Conservation (phyloP, 768 basidiomycete genomes). For the Boletus pseudo-olivaceus region DNA sequence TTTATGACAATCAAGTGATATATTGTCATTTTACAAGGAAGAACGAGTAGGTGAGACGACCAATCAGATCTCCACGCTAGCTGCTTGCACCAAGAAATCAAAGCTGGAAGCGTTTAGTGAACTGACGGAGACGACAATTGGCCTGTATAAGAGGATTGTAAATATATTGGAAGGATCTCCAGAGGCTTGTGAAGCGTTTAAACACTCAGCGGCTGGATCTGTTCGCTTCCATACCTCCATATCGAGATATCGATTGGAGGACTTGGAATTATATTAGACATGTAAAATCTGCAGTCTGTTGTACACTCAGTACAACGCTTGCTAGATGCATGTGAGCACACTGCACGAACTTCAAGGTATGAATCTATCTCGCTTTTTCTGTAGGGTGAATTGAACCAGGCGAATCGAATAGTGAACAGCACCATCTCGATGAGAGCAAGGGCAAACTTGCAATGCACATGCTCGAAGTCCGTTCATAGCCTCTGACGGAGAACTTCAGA, state of each 20-base stretch:
- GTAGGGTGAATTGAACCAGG: too few relatives aligned
- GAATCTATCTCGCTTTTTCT: too few relatives aligned
- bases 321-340: too few relatives aligned
- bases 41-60: constrained; percentile 33
- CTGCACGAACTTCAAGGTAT: too few relatives aligned
- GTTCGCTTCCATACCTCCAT: constrained; percentile 28
- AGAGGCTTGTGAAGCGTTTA: constrained; percentile 19
- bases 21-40: constrained; percentile 43
- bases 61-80: constrained; percentile 35
- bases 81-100: constrained; percentile 17
- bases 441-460: too few relatives aligned
- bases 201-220: constrained; percentile 20
- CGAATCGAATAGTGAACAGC: too few relatives aligned
- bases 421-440: too few relatives aligned
- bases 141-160: constrained; percentile 21
- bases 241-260: constrained; percentile 23
- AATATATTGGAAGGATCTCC: constrained; percentile 21
- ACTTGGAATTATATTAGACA: constrained; percentile 17
- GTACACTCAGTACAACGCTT: too few relatives aligned
- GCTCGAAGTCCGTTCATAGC: not conserved
- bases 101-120: constrained; percentile 28
- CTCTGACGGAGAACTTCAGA: too few relatives aligned
- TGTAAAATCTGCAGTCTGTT: too few relatives aligned
- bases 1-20: constrained; percentile 28
- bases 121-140: constrained; percentile 26